Evolutionary conservation across 345 rosid species (phyloP).

Genomic region (Melastoma malabathricum): DNA sequence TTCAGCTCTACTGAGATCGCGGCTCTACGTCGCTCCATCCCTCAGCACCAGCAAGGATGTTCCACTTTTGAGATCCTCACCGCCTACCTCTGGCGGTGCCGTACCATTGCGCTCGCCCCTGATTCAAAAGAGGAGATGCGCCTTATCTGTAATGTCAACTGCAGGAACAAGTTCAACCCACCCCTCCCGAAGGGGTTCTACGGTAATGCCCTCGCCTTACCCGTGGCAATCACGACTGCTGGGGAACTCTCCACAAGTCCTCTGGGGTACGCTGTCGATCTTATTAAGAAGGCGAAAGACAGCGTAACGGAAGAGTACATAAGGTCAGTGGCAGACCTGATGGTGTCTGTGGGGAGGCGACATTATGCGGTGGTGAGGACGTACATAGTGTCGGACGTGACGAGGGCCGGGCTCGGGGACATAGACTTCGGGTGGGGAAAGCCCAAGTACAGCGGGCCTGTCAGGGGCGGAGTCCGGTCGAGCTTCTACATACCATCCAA

Average conservation of each 20-base stretch:
- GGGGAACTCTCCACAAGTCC: conserved; percentile 6
- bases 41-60: conserved; percentile 3
- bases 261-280: background rate
- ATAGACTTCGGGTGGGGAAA: conserved; percentile 17
- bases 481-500: conserved; percentile 1
- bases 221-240: conserved; percentile 5
- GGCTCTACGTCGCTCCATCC: conserved; percentile 2
- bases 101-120: conserved; percentile 8
- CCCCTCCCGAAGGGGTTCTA: conserved; percentile 10
- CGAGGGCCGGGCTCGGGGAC: conserved; percentile 5
- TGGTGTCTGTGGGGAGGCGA: conserved; percentile 7
- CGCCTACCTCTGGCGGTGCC: conserved; percentile 18
- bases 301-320: conserved; percentile 10
- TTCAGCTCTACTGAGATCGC: conserved; percentile 4
- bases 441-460: background rate
- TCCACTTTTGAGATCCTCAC: conserved; percentile 10
- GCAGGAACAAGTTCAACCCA: conserved; percentile 1
- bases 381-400: conserved; percentile 3
- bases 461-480: conserved; percentile 1
- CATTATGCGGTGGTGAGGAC: background rate
- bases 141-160: background rate
- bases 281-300: conserved; percentile 9
- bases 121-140: conserved; percentile 11
- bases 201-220: conserved; percentile 9
- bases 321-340: conserved; percentile 2